phyloP scores from a whole-genome alignment of 371 early-diverging fungal species.

The Mortierella sp. region DNA sequence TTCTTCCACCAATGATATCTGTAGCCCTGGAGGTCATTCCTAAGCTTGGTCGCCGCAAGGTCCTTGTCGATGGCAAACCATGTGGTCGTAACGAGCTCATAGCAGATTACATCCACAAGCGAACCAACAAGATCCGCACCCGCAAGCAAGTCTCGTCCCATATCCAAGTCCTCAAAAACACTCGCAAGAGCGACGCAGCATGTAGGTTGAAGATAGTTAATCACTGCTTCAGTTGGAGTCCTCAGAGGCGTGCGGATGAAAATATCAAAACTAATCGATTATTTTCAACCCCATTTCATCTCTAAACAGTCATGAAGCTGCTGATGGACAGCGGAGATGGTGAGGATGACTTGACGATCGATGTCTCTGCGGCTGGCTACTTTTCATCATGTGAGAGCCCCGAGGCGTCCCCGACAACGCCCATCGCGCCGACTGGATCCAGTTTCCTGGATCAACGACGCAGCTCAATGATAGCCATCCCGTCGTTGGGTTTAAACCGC shows the following conservation, averaged over 20 bases:
- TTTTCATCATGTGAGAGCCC: slow-evolving; percentile 30
- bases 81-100: slow-evolving; percentile 82
- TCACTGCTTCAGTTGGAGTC: neutral
- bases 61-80: slow-evolving; percentile 74
- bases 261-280: neutral
- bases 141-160: slow-evolving; percentile 86
- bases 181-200: slow-evolving; percentile 70
- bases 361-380: slow-evolving; percentile 22
- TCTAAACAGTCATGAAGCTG: slow-evolving; percentile 65
- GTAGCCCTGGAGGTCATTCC: slow-evolving; percentile 70
- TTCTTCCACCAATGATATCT: neutral
- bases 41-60: slow-evolving; percentile 70
- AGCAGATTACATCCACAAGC: slow-evolving; percentile 79
- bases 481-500: slow-evolving; percentile 22
- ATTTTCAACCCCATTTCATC: neutral
- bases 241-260: neutral
- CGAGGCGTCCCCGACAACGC: slow-evolving; percentile 22
- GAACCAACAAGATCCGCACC: slow-evolving; percentile 73
- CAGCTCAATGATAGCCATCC: slow-evolving; percentile 27
- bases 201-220: slow-evolving; percentile 58
- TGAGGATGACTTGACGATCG: slow-evolving; percentile 52
- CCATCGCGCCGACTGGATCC: slow-evolving; percentile 2
- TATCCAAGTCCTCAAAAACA: slow-evolving; percentile 82
- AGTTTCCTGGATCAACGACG: slow-evolving; percentile 25
- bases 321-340: slow-evolving; percentile 65